Percentiles rank a stretch among this genome's conserved stretches.
phyloP scores from a whole-genome alignment of 148 eudicot species.

The Rhododendron kiyosumense region DNA sequence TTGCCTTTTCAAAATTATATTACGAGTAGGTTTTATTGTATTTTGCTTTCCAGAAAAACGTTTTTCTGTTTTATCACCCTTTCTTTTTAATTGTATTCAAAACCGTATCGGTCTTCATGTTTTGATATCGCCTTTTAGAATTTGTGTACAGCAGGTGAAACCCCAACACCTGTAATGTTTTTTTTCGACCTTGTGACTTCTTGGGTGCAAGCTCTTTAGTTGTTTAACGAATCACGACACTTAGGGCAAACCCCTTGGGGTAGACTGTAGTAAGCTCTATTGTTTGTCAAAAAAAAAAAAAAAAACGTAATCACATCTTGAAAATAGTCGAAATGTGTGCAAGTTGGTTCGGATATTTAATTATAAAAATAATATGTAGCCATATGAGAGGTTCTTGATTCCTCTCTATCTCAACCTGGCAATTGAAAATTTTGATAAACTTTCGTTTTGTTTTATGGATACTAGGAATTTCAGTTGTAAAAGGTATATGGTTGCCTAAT shows the following conservation, averaged over 20 bases:
- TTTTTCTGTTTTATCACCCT: neutral
- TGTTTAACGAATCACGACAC: neutral
- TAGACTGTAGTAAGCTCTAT: neutral
- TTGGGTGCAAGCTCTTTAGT: neutral
- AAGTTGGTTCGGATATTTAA: neutral
- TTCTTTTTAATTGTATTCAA: neutral
- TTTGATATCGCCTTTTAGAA: neutral
- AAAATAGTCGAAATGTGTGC: neutral
- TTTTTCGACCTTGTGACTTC: neutral
- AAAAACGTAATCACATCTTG: neutral
- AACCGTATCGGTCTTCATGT: neutral
- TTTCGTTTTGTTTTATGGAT: neutral
- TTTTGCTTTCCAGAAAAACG: neutral
- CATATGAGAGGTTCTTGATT: neutral
- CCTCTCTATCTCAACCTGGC: neutral
- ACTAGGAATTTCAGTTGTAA: neutral
- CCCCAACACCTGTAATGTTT: neutral
- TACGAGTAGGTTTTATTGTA: neutral
- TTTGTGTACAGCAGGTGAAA: neutral
- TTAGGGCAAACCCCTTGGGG: neutral
- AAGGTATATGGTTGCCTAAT: neutral
- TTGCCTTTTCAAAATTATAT: neutral
- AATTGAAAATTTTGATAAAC: neutral
- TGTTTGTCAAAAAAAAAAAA: neutral
- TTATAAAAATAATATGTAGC: neutral